phyloP scores from a whole-genome alignment of 129 eudicot genomes.

The Helianthus tuberosus region DNA sequence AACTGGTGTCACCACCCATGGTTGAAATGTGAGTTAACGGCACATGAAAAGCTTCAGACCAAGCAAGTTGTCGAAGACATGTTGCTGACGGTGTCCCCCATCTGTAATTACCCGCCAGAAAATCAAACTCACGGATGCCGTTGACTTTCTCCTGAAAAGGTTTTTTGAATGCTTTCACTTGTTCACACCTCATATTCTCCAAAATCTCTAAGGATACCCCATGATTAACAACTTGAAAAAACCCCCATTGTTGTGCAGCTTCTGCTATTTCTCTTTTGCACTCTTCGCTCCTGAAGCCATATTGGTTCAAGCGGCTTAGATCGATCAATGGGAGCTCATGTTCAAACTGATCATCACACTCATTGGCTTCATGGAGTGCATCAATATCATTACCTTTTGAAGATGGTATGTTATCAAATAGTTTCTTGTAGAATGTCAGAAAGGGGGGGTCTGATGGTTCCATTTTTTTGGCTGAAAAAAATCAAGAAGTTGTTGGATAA shows the following conservation, averaged over 20 bases:
- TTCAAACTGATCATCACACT: conserved; percentile 25
- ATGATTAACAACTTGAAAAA: conserved; percentile 80
- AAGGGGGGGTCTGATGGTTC: conserved; percentile 42
- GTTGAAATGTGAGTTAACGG: conserved; percentile 47
- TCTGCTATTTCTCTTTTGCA: conserved; percentile 65
- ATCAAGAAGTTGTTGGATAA: not conserved
- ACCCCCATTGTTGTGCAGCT: conserved; percentile 91
- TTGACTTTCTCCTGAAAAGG: conserved; percentile 57
- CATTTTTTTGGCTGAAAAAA: not conserved
- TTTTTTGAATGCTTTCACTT: conserved; percentile 58
- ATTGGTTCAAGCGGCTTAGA: conserved; percentile 40
- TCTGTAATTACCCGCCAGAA: conserved; percentile 59
- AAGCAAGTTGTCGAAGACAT: conserved; percentile 59
- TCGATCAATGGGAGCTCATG: conserved; percentile 74
- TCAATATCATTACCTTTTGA: conserved; percentile 14
- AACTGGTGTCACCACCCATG: conserved; percentile 22
- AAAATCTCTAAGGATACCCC: conserved; percentile 52
- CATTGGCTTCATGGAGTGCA: not conserved
- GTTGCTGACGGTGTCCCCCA: conserved; percentile 88
- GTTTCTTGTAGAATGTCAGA: conserved; percentile 50
- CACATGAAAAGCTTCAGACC: conserved; percentile 90
- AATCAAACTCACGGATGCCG: conserved; percentile 31
- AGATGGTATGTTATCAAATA: conserved; percentile 26
- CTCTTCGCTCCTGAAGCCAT: conserved; percentile 40
- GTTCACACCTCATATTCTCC: conserved; percentile 61